Evolutionary conservation across 1,284 basidiomycete species (phyloP).

Genomic region (Microbotryum scabiosae): DNA sequence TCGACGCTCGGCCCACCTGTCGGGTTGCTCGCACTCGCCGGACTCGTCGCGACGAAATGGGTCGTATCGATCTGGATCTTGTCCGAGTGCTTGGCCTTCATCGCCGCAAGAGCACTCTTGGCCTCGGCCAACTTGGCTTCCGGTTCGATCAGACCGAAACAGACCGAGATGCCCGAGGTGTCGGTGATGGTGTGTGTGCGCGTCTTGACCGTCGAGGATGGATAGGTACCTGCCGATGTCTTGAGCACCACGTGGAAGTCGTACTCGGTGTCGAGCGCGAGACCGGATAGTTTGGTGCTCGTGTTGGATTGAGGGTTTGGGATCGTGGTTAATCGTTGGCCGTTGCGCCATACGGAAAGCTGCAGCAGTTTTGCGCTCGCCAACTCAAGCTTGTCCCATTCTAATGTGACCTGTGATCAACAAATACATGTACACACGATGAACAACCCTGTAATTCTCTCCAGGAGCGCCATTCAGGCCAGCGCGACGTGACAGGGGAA

Average conservation of each 20-base stretch:
- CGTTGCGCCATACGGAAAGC: conserved; percentile 83
- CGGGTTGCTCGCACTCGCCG: conserved; percentile 53
- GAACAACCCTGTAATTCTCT: background rate
- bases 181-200: conserved; percentile 87
- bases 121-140: conserved; percentile 63
- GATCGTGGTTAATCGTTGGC: conserved; percentile 73
- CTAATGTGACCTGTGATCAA: conserved; percentile 54
- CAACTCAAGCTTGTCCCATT: conserved; percentile 79
- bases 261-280: conserved; percentile 73
- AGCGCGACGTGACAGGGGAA: background rate
- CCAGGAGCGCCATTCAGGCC: background rate
- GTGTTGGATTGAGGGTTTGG: conserved; percentile 71
- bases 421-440: background rate
- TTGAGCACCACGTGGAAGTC: conserved; percentile 79
- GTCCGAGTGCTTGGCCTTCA: conserved; percentile 79
- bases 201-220: conserved; percentile 69
- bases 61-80: conserved; percentile 94
- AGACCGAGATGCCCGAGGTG: conserved; percentile 83
- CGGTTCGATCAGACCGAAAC: conserved; percentile 80
- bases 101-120: conserved; percentile 65
- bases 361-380: conserved; percentile 75
- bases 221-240: conserved; percentile 79
- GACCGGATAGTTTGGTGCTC: conserved; percentile 79
- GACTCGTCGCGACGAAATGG: conserved; percentile 88
- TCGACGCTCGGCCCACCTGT: conserved; percentile 56